Evolutionary conservation across 2,329 filamentous ascomycete species (phyloP).

Genomic region (Myriangium duriaei): DNA sequence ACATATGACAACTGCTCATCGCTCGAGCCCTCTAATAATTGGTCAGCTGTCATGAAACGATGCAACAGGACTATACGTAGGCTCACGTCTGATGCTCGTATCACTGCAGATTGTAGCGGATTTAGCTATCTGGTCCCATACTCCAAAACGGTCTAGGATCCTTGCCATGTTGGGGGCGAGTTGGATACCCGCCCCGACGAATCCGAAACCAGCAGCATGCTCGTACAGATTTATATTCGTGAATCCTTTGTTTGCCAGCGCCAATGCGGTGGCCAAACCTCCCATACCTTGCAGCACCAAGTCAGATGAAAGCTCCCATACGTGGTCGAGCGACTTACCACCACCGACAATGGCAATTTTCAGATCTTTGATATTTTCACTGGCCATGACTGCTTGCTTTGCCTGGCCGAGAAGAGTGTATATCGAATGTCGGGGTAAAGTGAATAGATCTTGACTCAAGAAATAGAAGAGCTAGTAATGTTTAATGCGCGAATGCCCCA

Average conservation of each 20-base stretch:
- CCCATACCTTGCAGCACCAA: conserved; percentile 55
- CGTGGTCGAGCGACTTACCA: conserved; percentile 13
- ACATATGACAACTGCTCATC: conserved; percentile 60
- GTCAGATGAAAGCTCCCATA: conserved; percentile 3
- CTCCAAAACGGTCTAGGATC: conserved; percentile 59
- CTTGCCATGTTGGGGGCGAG: conserved; percentile 71
- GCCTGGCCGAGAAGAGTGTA: too few species aligned
- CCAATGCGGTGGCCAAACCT: conserved; percentile 57
- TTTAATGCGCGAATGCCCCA: too few species aligned
- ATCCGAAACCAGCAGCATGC: conserved; percentile 58
- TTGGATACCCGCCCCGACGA: conserved; percentile 77
- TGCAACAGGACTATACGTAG: not conserved
- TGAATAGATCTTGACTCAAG: not conserved
- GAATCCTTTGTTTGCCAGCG: conserved; percentile 66
- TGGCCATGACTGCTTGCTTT: conserved; percentile 18
- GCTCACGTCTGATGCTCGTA: conserved; percentile 57
- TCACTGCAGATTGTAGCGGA: conserved; percentile 60
- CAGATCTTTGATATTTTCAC: conserved; percentile 21
- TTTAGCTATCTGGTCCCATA: conserved; percentile 56
- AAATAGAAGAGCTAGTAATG: too few species aligned
- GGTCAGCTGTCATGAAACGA: not conserved
- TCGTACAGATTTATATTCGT: conserved; percentile 63
- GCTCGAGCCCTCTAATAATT: conserved; percentile 46
- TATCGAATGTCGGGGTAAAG: not conserved
- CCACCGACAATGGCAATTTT: conserved; percentile 24